Evolutionary conservation across 2,329 filamentous ascomycete species (phyloP).

Genomic region (Diaporthe sp.): DNA sequence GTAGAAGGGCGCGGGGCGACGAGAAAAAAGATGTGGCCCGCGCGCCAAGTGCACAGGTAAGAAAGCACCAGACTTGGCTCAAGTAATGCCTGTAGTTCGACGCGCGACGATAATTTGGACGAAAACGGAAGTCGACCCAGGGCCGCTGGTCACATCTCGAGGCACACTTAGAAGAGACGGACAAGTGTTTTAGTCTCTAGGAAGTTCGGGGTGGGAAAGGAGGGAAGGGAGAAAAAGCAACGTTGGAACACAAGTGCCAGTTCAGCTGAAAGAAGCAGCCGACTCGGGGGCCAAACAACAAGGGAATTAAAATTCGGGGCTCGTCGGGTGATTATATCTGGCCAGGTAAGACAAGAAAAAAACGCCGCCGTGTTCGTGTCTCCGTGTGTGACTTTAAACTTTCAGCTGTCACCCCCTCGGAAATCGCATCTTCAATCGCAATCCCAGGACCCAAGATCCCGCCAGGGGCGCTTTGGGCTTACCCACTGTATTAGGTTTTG

Average conservation of each 20-base stretch:
- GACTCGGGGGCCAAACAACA: background rate
- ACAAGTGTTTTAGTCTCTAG: background rate
- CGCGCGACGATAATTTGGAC: background rate
- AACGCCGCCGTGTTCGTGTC: background rate
- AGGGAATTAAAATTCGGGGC: background rate
- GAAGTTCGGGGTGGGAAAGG: background rate
- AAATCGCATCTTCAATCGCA: background rate
- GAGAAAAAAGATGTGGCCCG: background rate
- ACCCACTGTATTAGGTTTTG: constrained; percentile 23
- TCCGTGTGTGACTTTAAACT: background rate
- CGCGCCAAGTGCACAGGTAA: background rate
- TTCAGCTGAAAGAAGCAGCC: background rate
- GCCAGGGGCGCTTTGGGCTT: constrained; percentile 3
- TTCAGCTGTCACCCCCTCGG: background rate
- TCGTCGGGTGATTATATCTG: background rate
- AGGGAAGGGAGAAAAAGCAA: background rate
- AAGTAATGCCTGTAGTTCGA: background rate
- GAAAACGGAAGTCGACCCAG: background rate
- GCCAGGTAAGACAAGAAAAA: constrained; percentile 1
- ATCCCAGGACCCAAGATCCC: background rate
- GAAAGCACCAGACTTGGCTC: background rate
- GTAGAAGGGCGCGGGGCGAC: too few relatives aligned
- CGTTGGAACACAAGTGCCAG: too few relatives aligned
- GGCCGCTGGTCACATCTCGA: background rate
- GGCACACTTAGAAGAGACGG: background rate